Conservation (phyloP, 495 filamentous ascomycete species). For the Lasiosphaeria miniovina region DNA sequence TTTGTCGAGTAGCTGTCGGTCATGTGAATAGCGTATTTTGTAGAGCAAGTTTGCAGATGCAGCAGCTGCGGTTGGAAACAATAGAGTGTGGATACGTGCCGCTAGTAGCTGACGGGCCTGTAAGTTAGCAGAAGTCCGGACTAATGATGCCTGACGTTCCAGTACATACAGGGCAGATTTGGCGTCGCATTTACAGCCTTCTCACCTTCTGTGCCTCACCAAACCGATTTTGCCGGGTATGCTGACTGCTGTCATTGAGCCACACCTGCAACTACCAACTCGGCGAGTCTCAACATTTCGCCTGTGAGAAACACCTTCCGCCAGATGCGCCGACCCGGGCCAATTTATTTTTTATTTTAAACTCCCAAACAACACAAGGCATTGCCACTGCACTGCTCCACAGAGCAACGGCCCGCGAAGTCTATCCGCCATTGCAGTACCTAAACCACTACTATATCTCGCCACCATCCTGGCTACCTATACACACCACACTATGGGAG, state of each 20-base stretch:
- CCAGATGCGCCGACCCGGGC: too few species aligned
- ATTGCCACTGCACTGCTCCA: too few species aligned
- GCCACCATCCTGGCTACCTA: not conserved
- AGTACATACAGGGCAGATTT: not conserved
- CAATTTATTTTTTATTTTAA: too few species aligned
- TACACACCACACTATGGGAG: not conserved
- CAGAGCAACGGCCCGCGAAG: too few species aligned
- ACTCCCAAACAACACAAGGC: too few species aligned
- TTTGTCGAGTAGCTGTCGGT: conserved; percentile 21
- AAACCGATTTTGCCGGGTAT: too few species aligned
- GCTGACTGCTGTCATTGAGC: too few species aligned
- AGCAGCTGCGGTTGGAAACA: not conserved
- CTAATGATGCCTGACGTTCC: not conserved
- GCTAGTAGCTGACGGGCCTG: not conserved
- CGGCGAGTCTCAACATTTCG: too few species aligned
- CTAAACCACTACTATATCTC: too few species aligned
- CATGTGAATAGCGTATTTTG: not conserved
- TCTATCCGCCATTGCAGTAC: too few species aligned
- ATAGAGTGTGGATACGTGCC: not conserved
- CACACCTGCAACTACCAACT: too few species aligned
- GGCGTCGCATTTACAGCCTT: not conserved
- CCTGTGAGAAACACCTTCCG: too few species aligned
- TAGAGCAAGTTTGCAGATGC: not conserved
- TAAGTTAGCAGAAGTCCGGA: conserved; percentile 10
- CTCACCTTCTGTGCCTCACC: not conserved